Evolutionary conservation across 2,329 filamentous ascomycete species (phyloP).

Genomic region (Pseudocercospora fijiensis): DNA sequence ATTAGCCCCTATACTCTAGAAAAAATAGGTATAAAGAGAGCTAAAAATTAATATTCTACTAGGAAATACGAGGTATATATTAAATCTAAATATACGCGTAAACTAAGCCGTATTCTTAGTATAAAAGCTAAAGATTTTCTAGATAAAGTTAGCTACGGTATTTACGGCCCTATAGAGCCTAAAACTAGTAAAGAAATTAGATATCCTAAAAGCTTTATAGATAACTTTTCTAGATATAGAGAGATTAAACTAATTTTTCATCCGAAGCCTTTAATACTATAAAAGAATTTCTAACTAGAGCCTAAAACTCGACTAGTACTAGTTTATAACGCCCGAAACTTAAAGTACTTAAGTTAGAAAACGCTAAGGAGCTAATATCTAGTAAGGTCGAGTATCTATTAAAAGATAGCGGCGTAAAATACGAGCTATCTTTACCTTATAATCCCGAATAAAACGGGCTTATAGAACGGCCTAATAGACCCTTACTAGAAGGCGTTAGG

Average conservation of each 20-base stretch:
- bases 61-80: too few species aligned
- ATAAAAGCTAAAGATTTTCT: too few species aligned
- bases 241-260: conserved; percentile 10
- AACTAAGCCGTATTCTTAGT: too few species aligned
- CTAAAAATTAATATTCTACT: conserved; percentile 3
- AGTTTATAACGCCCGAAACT: conserved; percentile 7
- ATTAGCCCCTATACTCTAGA: conserved; percentile 7
- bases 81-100: too few species aligned
- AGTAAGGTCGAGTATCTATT: conserved; percentile 8
- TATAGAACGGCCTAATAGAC: too few species aligned
- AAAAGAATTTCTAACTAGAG: conserved; percentile 8
- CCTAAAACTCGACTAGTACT: conserved; percentile 7
- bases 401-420: conserved; percentile 3
- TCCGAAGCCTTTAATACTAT: conserved; percentile 12
- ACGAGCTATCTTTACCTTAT: conserved; percentile 5
- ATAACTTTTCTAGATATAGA: conserved; percentile 15
- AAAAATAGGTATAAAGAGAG: background rate
- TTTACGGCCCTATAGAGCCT: conserved; percentile 13
- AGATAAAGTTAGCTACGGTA: conserved; percentile 16
- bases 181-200: conserved; percentile 6
- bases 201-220: conserved; percentile 17
- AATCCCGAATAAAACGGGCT: conserved; percentile 11
- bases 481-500: background rate
- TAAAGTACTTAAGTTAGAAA: conserved; percentile 14
- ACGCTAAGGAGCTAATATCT: too few species aligned